Evolutionary conservation across 495 filamentous ascomycete species (phyloP).

Genomic region (Neurospora sp.): DNA sequence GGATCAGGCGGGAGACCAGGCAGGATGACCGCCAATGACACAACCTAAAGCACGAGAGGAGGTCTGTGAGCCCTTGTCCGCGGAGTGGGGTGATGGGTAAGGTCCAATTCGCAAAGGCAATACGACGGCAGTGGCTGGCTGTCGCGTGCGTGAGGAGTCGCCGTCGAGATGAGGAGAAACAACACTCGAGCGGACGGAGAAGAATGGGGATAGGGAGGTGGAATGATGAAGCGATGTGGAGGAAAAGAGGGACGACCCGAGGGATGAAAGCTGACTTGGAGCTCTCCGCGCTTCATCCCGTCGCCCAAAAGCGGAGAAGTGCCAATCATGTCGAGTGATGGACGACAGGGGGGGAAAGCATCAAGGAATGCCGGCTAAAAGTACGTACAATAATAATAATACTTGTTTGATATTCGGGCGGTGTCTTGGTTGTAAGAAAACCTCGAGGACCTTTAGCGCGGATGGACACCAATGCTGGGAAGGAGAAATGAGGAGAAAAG

Average conservation of each 20-base stretch:
- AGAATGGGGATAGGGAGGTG: neutral
- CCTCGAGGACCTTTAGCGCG: neutral
- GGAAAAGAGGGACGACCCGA: neutral
- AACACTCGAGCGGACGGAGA: neutral
- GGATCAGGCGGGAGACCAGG: neutral
- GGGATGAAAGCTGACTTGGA: neutral
- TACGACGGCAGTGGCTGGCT: neutral
- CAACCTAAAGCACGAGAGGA: conserved; percentile 11
- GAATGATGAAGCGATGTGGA: neutral
- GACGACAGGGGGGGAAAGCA: neutral
- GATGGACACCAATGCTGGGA: conserved; percentile 13
- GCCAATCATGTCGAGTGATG: neutral
- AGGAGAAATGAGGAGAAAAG: conserved; percentile 13
- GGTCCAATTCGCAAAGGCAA: neutral
- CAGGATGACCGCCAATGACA: conserved; percentile 12
- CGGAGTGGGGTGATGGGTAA: neutral
- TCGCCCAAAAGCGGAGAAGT: neutral
- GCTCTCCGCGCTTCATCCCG: neutral
- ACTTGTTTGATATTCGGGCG: neutral
- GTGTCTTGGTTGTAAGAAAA: neutral
- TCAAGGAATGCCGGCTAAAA: neutral
- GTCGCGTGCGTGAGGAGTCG: neutral
- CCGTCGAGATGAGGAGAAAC: neutral
- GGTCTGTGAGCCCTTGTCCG: conserved; percentile 3
- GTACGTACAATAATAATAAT: neutral